Percentiles rank a stretch among this genome's conserved stretches.
phyloP scores from a whole-genome alignment of 805 yeast species.

The Kodamaea sagamina region DNA sequence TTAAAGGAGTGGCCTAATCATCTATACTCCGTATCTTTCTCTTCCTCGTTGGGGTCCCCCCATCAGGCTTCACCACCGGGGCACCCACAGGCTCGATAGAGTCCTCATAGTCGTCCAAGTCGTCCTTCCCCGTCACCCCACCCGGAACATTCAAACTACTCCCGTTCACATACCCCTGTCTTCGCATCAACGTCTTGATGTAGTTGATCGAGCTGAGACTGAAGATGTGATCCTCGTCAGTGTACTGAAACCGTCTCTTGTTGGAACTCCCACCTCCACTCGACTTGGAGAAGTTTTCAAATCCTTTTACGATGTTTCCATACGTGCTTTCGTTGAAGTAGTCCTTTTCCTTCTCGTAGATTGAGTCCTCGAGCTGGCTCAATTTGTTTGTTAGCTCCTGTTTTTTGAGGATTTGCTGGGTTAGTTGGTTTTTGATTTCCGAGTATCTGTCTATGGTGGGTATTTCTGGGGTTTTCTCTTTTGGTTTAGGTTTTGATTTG shows the following conservation, averaged over 20 bases:
- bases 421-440: slow-evolving; percentile 63
- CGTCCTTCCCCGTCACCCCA: slow-evolving; percentile 25
- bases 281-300: slow-evolving; percentile 71
- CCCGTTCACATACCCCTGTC: slow-evolving; percentile 39
- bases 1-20: too few relatives aligned
- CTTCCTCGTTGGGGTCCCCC: slow-evolving; percentile 28
- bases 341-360: slow-evolving; percentile 74
- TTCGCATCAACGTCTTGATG: slow-evolving; percentile 55
- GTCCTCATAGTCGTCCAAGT: slow-evolving; percentile 42
- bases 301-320: slow-evolving; percentile 90
- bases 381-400: slow-evolving; percentile 65
- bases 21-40: slow-evolving; percentile 30
- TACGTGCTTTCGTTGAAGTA: slow-evolving; percentile 71
- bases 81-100: slow-evolving; percentile 29
- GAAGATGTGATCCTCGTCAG: slow-evolving; percentile 80
- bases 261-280: slow-evolving; percentile 31
- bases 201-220: slow-evolving; percentile 72
- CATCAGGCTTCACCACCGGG: slow-evolving; percentile 3
- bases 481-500: slow-evolving; percentile 8
- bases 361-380: slow-evolving; percentile 68
- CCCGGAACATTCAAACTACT: slow-evolving; percentile 6
- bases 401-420: slow-evolving; percentile 61
- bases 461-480: slow-evolving; percentile 13
- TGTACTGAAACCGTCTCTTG: slow-evolving; percentile 52
- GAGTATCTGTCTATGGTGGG: slow-evolving; percentile 56